Base-by-base conservation (phyloP, 768 basidiomycete species). In the Tubosaeta brunneosetosa region DNA sequence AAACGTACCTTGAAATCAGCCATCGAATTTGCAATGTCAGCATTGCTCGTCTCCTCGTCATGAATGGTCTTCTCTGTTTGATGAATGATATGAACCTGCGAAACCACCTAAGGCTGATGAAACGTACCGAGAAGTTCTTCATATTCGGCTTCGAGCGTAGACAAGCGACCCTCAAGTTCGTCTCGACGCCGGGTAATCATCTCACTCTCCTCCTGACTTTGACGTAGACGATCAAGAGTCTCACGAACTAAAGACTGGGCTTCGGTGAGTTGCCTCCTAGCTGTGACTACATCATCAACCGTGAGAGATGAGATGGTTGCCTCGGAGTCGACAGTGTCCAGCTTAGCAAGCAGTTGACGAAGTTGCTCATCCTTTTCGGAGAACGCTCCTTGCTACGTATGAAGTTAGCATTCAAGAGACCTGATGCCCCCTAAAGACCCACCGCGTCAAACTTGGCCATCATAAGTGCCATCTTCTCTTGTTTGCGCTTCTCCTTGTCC, bases 391-490 rank as follows among this genome's bases (percentile, higher is more conserved):
- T 93, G 89, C 90, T 91, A 60, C 25, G 47, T 14, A 11, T 19
- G 37, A 16, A 55, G 45, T 60, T 42, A 58, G 56, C 42, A 10
- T 11, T 26, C 10, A n/a, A 34, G 44, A n/a, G 17, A 47, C 16
- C 14, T 16, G 3, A 36, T 31, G 44, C 14, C 52, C 49, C 47
- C 42, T 49, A 2, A 17, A 49, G 52, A 74, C 88, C 64, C 59
- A 95, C 95, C 56, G 88, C 81, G 71, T 98, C 94, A 61, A 99
- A 95, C 70, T 95, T 94, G 53, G 95, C 92, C 95, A 99, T 97
- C 92, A 99, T 97, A 59, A 94, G 77, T 9, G 92, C 94, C 90
- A 99, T 91, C 80, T 97, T 97, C 76, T 98, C 95, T 65, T 95
- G 93, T 72, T 98, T 98, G 70, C 90, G 84, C 78, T 92, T 97